phyloP scores from a whole-genome alignment of 306 rosid genomes.

The Cajanus cajan region DNA sequence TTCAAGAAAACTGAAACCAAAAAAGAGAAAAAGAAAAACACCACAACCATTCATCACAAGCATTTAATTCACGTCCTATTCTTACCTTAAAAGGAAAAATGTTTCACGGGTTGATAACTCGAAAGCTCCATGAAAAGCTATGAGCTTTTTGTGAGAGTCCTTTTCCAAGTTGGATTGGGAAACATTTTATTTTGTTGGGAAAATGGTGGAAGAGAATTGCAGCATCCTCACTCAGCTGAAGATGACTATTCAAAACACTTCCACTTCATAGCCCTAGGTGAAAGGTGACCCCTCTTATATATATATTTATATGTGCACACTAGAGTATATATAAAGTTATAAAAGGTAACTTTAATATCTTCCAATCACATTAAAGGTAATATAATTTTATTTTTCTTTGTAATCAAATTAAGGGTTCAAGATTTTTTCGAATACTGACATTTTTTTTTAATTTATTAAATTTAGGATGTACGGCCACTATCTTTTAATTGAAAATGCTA shows the following conservation, averaged over 20 bases:
- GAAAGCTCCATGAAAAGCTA: background rate
- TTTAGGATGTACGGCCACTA: background rate
- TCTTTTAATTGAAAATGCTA: background rate
- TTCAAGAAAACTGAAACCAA: background rate
- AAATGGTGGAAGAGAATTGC: conserved; percentile 16
- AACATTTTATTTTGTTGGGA: background rate
- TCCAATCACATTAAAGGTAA: background rate
- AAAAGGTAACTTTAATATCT: background rate
- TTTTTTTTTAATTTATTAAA: background rate
- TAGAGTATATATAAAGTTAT: background rate
- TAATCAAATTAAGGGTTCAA: background rate
- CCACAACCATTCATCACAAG: background rate
- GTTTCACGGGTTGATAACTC: background rate
- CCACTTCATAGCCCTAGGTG: background rate
- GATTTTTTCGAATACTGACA: background rate
- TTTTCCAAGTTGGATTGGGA: background rate
- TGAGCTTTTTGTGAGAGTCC: background rate
- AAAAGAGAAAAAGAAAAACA: background rate
- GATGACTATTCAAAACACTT: background rate
- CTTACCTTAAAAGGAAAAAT: background rate
- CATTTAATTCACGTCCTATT: no score
- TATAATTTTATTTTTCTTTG: background rate
- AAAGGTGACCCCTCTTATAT: background rate
- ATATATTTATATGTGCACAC: background rate
- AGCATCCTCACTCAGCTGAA: background rate